Base-by-base conservation (phyloP, 108 stramenopile species). In the Cyclotella choctawhatcheeana region DNA sequence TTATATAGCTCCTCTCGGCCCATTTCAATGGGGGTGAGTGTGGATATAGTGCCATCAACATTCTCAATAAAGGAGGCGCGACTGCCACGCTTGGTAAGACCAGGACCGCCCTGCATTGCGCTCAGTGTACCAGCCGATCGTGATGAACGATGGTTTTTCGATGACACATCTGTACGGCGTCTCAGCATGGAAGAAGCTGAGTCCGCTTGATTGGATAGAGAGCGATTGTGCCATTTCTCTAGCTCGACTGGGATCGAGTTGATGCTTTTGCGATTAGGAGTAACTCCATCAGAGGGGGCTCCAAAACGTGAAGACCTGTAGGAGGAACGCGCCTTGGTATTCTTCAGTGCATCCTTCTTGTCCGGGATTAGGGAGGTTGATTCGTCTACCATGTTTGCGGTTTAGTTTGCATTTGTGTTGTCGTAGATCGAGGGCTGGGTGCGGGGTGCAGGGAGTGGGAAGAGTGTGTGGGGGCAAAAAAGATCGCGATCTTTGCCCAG, bases 1-100 rank as follows among this genome's bases (percentile, higher is more conserved):
- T 80, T 77, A 77, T 95, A 95, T 44, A 95, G 71, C 56, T 95
- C 92, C 40, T 88, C 92, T 10, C 88, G 85, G 33, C 90, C 90
- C 76, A 93, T 69, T 81, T 95, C 84, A 16, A 89, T 64, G 29
- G 91, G 94, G 17, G 91, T 74, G 51, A 50, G 59, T 17, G 62
- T 34, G 26, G 64, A 54, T 24, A 74, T 72, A 5, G 64, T 34
- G 16, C 78, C 78, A 37, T 79, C 78, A 16, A 58, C 53, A 37
- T 51, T 45, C 51, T 72, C 47, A 13, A 72, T 66, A 29, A 66
- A 79, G 44, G 78, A 79, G 45, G 71, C 70, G 16, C 77, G 65
- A 22, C 29, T 35, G 8, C 56, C 55, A 14, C 52, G 64, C 16
- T 45, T 44, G 21, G 47, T 48, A 4, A 48, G 17, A n/a, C 47